Evolutionary conservation across 116 monocot species (phyloP).

Genomic region (Trichopus zeylanicus): DNA sequence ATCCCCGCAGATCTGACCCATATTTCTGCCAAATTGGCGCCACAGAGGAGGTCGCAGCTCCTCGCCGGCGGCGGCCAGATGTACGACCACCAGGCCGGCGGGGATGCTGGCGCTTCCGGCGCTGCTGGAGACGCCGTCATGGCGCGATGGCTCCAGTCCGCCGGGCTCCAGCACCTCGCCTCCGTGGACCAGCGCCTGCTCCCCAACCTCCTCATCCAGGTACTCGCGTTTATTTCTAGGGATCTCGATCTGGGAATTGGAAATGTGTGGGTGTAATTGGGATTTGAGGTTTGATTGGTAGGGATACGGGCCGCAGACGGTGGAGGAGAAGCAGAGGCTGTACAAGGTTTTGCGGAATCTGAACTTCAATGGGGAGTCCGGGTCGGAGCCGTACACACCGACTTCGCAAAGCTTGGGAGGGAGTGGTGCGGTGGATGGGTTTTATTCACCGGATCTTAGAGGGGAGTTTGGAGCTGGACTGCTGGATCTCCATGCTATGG

Average conservation of each 20-base stretch:
- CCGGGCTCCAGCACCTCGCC: constrained; percentile 82
- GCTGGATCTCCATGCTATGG: constrained; percentile 91
- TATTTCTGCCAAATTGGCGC: constrained; percentile 99
- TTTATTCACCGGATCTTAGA: constrained; percentile 78
- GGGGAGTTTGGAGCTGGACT: constrained; percentile 98
- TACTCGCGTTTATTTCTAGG: too few species aligned
- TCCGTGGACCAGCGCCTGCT: constrained; percentile 43
- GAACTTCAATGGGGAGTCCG: constrained; percentile 80
- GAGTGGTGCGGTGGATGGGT: constrained; percentile 38
- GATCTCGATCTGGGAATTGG: too few species aligned
- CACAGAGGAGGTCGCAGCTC: constrained; percentile 81
- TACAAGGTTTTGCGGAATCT: constrained; percentile 75
- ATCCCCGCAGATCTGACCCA: too few species aligned
- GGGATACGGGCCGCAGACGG: constrained; percentile 86
- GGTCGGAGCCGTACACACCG: constrained; percentile 56
- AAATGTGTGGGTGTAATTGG: neutral
- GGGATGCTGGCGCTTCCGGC: constrained; percentile 41
- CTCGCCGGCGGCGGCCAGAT: constrained; percentile 43
- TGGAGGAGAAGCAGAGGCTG: constrained; percentile 84
- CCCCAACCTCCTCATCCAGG: constrained; percentile 63
- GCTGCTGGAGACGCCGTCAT: constrained; percentile 87
- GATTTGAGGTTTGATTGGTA: constrained; percentile 12
- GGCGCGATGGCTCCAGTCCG: constrained; percentile 91
- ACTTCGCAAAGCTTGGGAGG: constrained; percentile 50
- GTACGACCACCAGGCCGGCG: constrained; percentile 28